These are phyloP conservation scores for Tardiomyces depauwii DNA, from an alignment of 1,139 yeast genomes.

Conservation along the genomic window DNA sequence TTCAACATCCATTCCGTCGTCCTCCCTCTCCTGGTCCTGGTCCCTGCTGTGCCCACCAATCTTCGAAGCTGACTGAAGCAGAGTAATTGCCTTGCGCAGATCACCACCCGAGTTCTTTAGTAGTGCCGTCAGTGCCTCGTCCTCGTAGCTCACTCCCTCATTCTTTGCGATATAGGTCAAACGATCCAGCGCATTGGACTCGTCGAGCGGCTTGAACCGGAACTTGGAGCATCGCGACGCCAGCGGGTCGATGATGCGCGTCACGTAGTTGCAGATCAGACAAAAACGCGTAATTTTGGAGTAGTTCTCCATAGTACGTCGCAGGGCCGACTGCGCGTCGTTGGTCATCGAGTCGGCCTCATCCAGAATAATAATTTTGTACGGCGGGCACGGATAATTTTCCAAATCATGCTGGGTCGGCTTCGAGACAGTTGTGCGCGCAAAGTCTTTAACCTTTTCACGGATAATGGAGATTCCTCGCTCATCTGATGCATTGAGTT, in stretches of 20 bases:
- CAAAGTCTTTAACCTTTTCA: constrained; percentile 86
- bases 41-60: constrained; percentile 25
- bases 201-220: constrained; percentile 71
- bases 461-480: constrained; percentile 90
- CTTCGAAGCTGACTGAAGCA: constrained; percentile 78
- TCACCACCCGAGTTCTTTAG: constrained; percentile 74
- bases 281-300: constrained; percentile 88
- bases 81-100: constrained; percentile 84
- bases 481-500: constrained; percentile 92
- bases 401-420: constrained; percentile 57
- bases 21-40: constrained; percentile 8
- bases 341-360: constrained; percentile 76
- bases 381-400: constrained; percentile 90
- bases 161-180: constrained; percentile 47
- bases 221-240: constrained; percentile 96
- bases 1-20: constrained; percentile 20
- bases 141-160: constrained; percentile 36
- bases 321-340: constrained; percentile 90
- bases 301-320: constrained; percentile 95
- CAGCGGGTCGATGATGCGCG: constrained; percentile 89
- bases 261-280: constrained; percentile 87
- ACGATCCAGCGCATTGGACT: constrained; percentile 56
- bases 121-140: constrained; percentile 47
- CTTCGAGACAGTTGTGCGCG: constrained; percentile 74
- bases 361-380: constrained; percentile 50